Evolutionary conservation across 495 filamentous ascomycete species (phyloP).

Genomic region (Xylaria intraflava): DNA sequence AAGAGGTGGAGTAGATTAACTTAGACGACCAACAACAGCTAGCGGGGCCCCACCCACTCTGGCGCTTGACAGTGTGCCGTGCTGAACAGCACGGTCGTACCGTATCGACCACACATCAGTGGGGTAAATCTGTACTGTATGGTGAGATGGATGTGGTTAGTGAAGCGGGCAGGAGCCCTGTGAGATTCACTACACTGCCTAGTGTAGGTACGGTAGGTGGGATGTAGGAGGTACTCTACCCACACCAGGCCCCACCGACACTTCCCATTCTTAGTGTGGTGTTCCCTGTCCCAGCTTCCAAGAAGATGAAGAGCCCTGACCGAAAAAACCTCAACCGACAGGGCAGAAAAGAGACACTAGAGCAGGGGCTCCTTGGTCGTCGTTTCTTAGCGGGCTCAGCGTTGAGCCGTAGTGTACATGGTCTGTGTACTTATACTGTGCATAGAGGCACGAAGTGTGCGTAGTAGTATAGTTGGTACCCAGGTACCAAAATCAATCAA

Average conservation of each 20-base stretch:
- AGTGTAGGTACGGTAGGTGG: not conserved
- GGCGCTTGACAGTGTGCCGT: not conserved
- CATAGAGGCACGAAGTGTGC: not conserved
- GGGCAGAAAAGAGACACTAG: not conserved
- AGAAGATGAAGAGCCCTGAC: too few species aligned
- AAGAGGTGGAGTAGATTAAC: conserved; percentile 19
- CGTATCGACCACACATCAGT: not conserved
- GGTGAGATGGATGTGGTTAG: conserved; percentile 7
- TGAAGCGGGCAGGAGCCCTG: not conserved
- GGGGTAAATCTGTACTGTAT: not conserved
- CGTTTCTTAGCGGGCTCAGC: conserved; percentile 1
- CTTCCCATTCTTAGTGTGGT: not conserved
- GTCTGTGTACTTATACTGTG: not conserved
- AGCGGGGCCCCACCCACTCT: not conserved
- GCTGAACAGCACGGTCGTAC: not conserved
- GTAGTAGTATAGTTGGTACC: too few species aligned
- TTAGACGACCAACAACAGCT: not conserved
- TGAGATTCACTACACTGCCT: not conserved
- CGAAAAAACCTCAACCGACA: not conserved
- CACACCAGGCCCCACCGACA: not conserved
- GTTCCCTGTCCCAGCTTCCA: not conserved
- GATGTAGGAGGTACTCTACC: not conserved
- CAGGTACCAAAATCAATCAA: too few species aligned
- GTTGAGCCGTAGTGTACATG: not conserved
- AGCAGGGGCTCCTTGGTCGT: not conserved